Base-by-base conservation (phyloP, 306 rosid genomes). In the Citrullus mucosospermus region DNA sequence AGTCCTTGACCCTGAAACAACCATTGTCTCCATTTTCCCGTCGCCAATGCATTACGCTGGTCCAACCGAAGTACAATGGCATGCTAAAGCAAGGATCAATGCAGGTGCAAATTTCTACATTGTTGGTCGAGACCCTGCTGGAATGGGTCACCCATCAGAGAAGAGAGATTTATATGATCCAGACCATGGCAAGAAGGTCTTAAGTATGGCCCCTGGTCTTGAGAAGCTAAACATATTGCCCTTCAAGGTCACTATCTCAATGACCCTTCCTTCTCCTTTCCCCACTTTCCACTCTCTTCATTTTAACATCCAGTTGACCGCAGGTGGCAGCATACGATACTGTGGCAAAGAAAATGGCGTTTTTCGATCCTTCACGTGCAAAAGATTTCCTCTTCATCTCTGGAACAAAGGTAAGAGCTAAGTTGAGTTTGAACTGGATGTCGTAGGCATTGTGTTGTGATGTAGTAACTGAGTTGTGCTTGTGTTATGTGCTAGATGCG, bases 41-140 rank as follows among this genome's bases (percentile, higher is more conserved):
- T 95, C 99, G 44, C 99, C 99, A 22, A 95, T 95, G 99, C 98
- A 92, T 83, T 95, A 95, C 78, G 99, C 98, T 1, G 97, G 99
- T 32, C 99, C 99, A 79, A 95, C 99, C 66, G 99, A 95, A 85
- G 99, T 95, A 32, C 99, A 95, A 79, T 95, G 99, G 99, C 99
- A 92, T 78, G 99, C 98, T 34, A 95, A 95, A 84, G 98, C 99
- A 53, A 79, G 99, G 74, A 89, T 95, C 81, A 92, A 95, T 62
- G 99, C 97, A 25, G 99, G 99, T 12, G 97, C 99, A 51, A 95
- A 92, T 87, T 95, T 95, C 84, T 95, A 95, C 75, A 95, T 95
- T 25, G 99, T 95, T 67, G 98, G 99, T n/a, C 96, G 98, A 55
- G 99, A 95, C 80, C 99, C 99, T 57, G 98, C 97, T 22, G 98